These are phyloP conservation scores for Colletotrichum acutatum DNA, from an alignment of 2,329 filamentous ascomycete species.

Conservation along the genomic window DNA sequence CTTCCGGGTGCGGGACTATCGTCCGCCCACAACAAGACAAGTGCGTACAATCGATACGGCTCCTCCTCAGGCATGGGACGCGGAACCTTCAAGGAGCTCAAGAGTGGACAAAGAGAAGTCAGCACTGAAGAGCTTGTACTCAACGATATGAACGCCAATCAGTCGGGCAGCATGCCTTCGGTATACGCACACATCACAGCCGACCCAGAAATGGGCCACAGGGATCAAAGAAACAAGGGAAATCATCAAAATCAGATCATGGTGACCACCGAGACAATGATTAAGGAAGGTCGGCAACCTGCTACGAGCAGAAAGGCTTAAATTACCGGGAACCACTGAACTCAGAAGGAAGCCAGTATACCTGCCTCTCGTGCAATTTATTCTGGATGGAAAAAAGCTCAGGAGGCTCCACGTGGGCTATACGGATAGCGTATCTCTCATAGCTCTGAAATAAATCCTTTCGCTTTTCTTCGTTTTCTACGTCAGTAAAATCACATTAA, in stretches of 20 bases:
- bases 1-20: slow-evolving; percentile 38
- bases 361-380: too few species aligned
- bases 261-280: slow-evolving; percentile 7
- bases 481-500: too few species aligned
- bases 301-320: too few species aligned
- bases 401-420: too few species aligned
- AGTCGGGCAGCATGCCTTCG: not conserved
- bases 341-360: too few species aligned
- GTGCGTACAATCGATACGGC: slow-evolving; percentile 37
- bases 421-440: too few species aligned
- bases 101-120: slow-evolving; percentile 31
- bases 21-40: slow-evolving; percentile 31
- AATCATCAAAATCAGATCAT: not conserved
- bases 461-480: fast-evolving
- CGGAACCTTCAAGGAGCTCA: slow-evolving; percentile 27
- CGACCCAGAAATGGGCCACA: not conserved
- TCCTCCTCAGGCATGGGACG: slow-evolving; percentile 18
- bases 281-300: not conserved
- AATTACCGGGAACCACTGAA: too few species aligned
- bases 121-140: slow-evolving; percentile 42
- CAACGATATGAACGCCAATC: slow-evolving; percentile 27
- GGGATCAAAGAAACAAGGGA: not conserved
- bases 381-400: too few species aligned
- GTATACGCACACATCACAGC: slow-evolving; percentile 21
- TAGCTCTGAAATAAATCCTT: too few species aligned